phyloP scores from a whole-genome alignment of 2,329 filamentous ascomycete species.

The Ascochyta clinopodiicola region DNA sequence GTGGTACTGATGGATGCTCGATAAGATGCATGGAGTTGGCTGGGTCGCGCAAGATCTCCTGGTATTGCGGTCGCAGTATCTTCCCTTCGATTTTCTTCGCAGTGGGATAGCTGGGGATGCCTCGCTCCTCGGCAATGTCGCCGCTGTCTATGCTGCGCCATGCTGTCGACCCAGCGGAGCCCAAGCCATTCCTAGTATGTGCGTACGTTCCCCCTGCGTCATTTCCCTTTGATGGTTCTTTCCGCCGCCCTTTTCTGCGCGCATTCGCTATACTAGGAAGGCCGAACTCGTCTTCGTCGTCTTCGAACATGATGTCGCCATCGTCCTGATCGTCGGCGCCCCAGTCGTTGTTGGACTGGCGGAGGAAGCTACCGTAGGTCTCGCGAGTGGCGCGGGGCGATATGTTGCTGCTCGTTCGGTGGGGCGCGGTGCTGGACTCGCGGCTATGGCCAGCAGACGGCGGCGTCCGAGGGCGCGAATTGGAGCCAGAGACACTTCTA shows the following conservation, averaged over 20 bases:
- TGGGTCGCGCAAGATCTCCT: conserved; percentile 85
- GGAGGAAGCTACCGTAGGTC: conserved; percentile 81
- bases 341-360: conserved; percentile 84
- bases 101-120: conserved; percentile 81
- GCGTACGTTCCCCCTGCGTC: conserved; percentile 49
- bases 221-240: conserved; percentile 52
- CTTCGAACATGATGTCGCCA: conserved; percentile 78
- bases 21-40: conserved; percentile 96
- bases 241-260: conserved; percentile 71
- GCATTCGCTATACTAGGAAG: conserved; percentile 91
- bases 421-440: conserved; percentile 65
- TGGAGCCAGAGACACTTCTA: conserved; percentile 67
- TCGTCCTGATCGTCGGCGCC: conserved; percentile 70
- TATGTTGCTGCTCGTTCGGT: conserved; percentile 60
- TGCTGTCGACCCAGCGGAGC: conserved; percentile 27
- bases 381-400: conserved; percentile 68
- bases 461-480: conserved; percentile 77
- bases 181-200: conserved; percentile 25
- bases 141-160: conserved; percentile 79
- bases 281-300: conserved; percentile 95
- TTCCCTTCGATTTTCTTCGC: conserved; percentile 92
- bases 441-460: conserved; percentile 65
- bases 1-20: conserved; percentile 77
- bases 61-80: conserved; percentile 95
- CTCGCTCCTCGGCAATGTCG: conserved; percentile 91